Conservation (phyloP, 2,329 filamentous ascomycete genomes). For the Monilinia aucupariae region DNA sequence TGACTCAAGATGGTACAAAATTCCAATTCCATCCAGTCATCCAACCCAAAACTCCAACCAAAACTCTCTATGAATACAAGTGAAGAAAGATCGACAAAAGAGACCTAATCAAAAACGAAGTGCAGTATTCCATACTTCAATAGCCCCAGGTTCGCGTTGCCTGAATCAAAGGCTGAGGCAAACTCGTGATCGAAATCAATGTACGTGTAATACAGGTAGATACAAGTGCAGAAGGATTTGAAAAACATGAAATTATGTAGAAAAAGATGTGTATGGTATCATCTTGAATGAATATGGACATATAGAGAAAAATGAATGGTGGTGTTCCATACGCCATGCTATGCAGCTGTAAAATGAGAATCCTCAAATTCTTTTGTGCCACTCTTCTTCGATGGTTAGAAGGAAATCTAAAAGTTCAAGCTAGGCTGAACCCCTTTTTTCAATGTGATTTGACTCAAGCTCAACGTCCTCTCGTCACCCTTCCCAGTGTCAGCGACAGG, state of each 20-base stretch:
- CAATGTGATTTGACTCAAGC: conserved; percentile 55
- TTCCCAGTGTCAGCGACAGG: conserved; percentile 46
- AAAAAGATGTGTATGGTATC: background rate
- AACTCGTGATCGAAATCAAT: background rate
- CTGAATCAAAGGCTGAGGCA: background rate
- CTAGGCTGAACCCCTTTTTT: conserved; percentile 20
- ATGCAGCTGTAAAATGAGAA: background rate
- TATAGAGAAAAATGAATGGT: background rate
- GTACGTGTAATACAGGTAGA: background rate
- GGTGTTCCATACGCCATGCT: background rate
- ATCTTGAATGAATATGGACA: background rate
- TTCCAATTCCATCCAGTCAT: background rate
- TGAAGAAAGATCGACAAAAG: background rate
- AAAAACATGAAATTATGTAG: background rate
- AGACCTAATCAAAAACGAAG: background rate
- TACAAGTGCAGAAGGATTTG: background rate
- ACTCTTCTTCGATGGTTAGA: background rate
- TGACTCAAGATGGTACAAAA: background rate
- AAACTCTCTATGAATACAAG: background rate
- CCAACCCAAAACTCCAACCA: conserved; percentile 5
- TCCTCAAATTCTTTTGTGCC: background rate
- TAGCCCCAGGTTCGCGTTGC: background rate
- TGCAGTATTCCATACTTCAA: background rate
- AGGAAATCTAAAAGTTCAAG: conserved; percentile 20
- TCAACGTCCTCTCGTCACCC: conserved; percentile 59